These are phyloP conservation scores for Dendrobium nobile DNA, from an alignment of 106 monocot species.

Conservation along the genomic window DNA sequence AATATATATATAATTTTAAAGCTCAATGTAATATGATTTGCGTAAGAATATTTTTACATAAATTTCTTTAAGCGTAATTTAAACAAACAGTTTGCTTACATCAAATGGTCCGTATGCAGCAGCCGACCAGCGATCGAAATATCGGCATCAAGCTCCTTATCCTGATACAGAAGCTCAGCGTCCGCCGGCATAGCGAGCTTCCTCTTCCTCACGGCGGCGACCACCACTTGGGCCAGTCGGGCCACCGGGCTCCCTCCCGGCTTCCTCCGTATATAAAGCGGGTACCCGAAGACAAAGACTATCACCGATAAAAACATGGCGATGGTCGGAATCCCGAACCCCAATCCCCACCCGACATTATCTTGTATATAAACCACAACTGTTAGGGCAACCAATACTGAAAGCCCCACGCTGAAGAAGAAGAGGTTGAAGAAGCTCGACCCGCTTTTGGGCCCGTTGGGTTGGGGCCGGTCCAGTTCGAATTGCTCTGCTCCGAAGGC, in stretches of 20 bases:
- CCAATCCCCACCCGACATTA: constrained; percentile 41
- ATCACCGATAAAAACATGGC: constrained; percentile 26
- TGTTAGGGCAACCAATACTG: constrained; percentile 24
- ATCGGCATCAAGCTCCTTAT: constrained; percentile 51
- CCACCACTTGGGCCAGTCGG: constrained; percentile 37
- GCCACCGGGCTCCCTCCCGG: constrained; percentile 29
- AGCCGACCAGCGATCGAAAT: constrained; percentile 51
- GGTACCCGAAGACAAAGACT: constrained; percentile 26
- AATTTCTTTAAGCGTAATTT: not conserved
- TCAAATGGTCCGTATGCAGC: constrained; percentile 34
- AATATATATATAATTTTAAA: no score
- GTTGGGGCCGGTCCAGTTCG: constrained; percentile 5
- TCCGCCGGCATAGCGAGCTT: constrained; percentile 17
- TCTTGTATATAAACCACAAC: constrained; percentile 45
- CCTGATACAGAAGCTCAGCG: constrained; percentile 28
- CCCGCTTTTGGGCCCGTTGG: not conserved
- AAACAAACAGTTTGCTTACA: not conserved
- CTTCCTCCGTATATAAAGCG: constrained; percentile 30
- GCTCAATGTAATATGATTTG: no score
- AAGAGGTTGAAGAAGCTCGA: constrained; percentile 44
- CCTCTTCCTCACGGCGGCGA: constrained; percentile 30
- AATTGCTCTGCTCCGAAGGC: constrained; percentile 69
- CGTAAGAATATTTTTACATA: no score
- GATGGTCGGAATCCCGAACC: constrained; percentile 30
- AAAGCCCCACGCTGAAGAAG: constrained; percentile 29